Evolutionary conservation across 2,329 filamentous ascomycete genomes (phyloP).

Genomic region (Claviceps africana): DNA sequence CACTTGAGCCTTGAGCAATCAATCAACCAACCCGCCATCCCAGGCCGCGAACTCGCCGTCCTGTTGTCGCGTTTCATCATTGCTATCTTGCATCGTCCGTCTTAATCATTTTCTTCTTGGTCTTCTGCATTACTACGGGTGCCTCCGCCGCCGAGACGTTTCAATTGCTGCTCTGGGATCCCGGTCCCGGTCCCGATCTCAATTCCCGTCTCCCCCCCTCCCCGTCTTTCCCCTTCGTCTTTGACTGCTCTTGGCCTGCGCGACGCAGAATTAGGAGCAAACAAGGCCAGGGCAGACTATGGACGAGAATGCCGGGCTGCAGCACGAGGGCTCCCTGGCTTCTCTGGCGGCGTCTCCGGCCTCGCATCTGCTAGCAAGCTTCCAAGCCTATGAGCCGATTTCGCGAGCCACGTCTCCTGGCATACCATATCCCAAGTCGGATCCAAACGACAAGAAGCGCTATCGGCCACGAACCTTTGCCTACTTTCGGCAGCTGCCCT

Average conservation of each 20-base stretch:
- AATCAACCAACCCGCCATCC: background rate
- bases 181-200: background rate
- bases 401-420: slow-evolving; percentile 81
- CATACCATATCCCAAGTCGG: slow-evolving; percentile 35
- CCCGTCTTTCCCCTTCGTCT: background rate
- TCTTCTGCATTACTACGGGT: background rate
- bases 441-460: slow-evolving; percentile 44
- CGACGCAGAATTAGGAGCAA: background rate
- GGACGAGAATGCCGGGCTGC: slow-evolving; percentile 25
- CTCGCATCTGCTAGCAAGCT: slow-evolving; percentile 21
- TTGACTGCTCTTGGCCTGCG: background rate
- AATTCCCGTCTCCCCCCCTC: background rate
- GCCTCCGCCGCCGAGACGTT: background rate
- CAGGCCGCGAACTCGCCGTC: background rate
- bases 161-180: background rate
- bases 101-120: background rate
- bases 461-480: slow-evolving; percentile 84
- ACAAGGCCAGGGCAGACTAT: slow-evolving; percentile 12
- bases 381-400: slow-evolving; percentile 48
- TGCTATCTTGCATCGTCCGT: background rate
- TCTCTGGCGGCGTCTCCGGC: slow-evolving; percentile 19
- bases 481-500: slow-evolving; percentile 83
- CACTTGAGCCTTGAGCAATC: background rate
- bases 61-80: background rate
- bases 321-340: slow-evolving; percentile 16